Conservation (phyloP, 2,329 filamentous ascomycete species). For the Claviceps quebecensis region DNA sequence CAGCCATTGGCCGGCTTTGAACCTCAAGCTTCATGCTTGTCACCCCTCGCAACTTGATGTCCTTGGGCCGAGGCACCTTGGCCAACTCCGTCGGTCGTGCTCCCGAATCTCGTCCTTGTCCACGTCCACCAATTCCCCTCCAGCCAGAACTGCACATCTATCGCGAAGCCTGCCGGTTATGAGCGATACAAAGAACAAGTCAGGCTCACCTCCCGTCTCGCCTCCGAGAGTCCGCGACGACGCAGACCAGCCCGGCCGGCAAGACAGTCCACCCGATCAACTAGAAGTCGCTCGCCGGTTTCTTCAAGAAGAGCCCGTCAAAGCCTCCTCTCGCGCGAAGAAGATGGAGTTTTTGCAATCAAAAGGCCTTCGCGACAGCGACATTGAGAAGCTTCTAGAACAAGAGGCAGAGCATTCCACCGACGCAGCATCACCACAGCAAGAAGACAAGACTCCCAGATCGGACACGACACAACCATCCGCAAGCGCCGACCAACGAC, state of each 20-base stretch:
- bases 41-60: not conserved
- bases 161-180: slow-evolving; percentile 8
- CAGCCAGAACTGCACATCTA: not conserved
- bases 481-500: slow-evolving; percentile 7
- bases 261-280: slow-evolving; percentile 14
- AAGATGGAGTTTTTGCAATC: slow-evolving; percentile 64
- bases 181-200: slow-evolving; percentile 19
- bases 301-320: slow-evolving; percentile 60
- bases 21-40: not conserved
- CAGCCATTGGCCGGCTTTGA: not conserved
- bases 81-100: not conserved
- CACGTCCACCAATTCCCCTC: not conserved
- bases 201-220: slow-evolving; percentile 11
- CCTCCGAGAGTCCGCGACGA: slow-evolving; percentile 19
- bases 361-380: slow-evolving; percentile 55
- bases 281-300: slow-evolving; percentile 60
- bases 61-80: slow-evolving; percentile 1
- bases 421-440: slow-evolving; percentile 5
- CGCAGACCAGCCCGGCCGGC: slow-evolving; percentile 3
- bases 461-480: not conserved
- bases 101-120: too few species aligned
- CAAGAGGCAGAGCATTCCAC: slow-evolving; percentile 12
- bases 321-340: slow-evolving; percentile 51
- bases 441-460: not conserved
- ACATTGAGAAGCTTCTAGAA: slow-evolving; percentile 54